Percentiles rank a stretch among this genome's conserved stretches.
Evolutionary conservation across 805 yeast species (phyloP).

Genomic region (Pichia phayaonensis): DNA sequence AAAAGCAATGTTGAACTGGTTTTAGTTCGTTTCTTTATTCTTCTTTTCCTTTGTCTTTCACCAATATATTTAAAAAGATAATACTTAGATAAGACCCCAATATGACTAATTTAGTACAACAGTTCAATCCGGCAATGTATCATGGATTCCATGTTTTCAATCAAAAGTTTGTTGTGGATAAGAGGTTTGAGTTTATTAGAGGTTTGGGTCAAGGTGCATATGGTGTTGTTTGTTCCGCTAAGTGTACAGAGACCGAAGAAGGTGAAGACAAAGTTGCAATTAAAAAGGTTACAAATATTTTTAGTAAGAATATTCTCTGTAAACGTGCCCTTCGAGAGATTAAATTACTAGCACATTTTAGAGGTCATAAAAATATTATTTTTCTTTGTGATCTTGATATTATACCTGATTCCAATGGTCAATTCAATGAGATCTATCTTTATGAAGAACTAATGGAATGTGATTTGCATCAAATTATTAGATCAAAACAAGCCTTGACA

Average conservation of each 20-base stretch:
- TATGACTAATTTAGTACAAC: neutral
- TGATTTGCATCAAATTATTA: slow-evolving; percentile 94
- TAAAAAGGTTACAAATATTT: slow-evolving; percentile 91
- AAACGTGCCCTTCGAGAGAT: slow-evolving; percentile 88
- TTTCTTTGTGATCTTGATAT: slow-evolving; percentile 93
- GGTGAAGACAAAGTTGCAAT: slow-evolving; percentile 89
- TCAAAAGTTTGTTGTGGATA: slow-evolving; percentile 90
- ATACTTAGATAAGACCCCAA: neutral
- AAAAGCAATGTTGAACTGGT: neutral
- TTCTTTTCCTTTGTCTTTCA: neutral
- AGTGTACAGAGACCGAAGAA: slow-evolving; percentile 61
- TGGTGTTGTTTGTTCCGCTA: slow-evolving; percentile 93
- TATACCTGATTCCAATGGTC: slow-evolving; percentile 58
- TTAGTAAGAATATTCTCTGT: slow-evolving; percentile 82
- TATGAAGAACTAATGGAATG: slow-evolving; percentile 98
- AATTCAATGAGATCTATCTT: slow-evolving; percentile 84
- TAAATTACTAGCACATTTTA: slow-evolving; percentile 81
- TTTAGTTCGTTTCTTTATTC: neutral
- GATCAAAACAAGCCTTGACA: slow-evolving; percentile 87
- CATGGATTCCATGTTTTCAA: slow-evolving; percentile 51
- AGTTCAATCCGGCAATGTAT: slow-evolving; percentile 19
- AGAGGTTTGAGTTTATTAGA: slow-evolving; percentile 78
- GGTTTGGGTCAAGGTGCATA: slow-evolving; percentile 98
- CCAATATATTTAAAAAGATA: neutral
- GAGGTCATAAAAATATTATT: slow-evolving; percentile 95